Conservation (phyloP, 2,329 filamentous ascomycete genomes). For the Falciphora oryzae region DNA sequence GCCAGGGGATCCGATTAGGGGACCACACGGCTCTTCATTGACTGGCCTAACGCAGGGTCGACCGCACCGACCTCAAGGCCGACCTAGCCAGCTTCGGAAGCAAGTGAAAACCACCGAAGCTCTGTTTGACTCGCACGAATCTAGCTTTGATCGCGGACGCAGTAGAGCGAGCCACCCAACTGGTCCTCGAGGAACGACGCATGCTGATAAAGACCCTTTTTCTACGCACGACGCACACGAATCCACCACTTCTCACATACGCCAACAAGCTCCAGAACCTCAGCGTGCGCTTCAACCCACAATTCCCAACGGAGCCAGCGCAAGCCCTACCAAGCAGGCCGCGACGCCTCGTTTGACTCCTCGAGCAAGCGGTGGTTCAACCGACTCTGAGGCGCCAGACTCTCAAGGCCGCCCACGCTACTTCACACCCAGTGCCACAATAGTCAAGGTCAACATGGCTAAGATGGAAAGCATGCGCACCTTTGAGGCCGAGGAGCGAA, state of each 20-base stretch:
- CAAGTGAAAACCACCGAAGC: slow-evolving; percentile 11
- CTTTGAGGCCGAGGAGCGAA: slow-evolving; percentile 7
- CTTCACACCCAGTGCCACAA: slow-evolving; percentile 8
- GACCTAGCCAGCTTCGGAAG: slow-evolving; percentile 14
- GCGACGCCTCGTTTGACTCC: not conserved
- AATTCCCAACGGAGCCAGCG: not conserved
- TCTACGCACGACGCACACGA: not conserved
- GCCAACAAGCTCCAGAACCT: too few relatives aligned
- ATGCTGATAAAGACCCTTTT: not conserved
- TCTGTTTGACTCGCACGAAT: slow-evolving; percentile 6
- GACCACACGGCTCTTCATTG: not conserved
- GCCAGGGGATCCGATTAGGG: not conserved
- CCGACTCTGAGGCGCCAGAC: slow-evolving; percentile 8
- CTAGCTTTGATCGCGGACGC: not conserved
- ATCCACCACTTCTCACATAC: not conserved
- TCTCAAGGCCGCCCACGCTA: slow-evolving; percentile 8
- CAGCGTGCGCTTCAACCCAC: not conserved
- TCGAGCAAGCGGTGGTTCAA: not conserved
- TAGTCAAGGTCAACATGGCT: not conserved
- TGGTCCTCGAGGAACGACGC: too few relatives aligned
- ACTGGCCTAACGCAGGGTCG: not conserved
- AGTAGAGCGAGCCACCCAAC: not conserved
- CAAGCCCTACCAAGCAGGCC: slow-evolving; percentile 12
- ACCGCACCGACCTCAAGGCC: not conserved
- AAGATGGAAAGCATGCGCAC: slow-evolving; percentile 8